These are phyloP conservation scores for Pyrenopolyporus hunteri DNA, from an alignment of 495 filamentous ascomycete species.

Conservation along the genomic window DNA sequence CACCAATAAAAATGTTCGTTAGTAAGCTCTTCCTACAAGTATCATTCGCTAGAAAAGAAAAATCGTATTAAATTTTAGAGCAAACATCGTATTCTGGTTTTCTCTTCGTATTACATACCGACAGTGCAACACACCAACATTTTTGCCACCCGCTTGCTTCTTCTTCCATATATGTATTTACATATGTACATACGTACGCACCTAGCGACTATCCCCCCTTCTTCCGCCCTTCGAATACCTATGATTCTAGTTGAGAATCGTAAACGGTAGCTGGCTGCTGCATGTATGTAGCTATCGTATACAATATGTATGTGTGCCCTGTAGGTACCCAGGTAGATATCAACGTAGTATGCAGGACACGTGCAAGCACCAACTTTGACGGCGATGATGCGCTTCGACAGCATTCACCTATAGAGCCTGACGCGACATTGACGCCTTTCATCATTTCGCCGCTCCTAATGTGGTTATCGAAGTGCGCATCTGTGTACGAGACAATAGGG, in stretches of 20 bases:
- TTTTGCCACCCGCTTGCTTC: conserved; percentile 1
- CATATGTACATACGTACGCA: not conserved
- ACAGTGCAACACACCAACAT: not conserved
- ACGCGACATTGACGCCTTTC: conserved; percentile 12
- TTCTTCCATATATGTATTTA: conserved; percentile 2
- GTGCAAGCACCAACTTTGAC: conserved; percentile 18
- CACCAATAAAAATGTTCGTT: too few relatives aligned
- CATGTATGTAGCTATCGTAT: not conserved
- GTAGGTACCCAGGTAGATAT: too few relatives aligned
- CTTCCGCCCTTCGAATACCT: conserved; percentile 19
- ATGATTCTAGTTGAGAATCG: conserved; percentile 10
- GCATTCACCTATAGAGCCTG: conserved; percentile 11
- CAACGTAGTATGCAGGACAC: conserved; percentile 26
- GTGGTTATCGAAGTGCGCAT: not conserved
- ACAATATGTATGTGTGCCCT: too few relatives aligned
- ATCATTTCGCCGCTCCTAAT: not conserved
- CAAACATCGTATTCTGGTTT: conserved; percentile 4
- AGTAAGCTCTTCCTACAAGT: too few relatives aligned
- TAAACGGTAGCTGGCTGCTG: conserved; percentile 12
- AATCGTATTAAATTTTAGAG: not conserved
- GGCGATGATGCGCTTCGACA: conserved; percentile 18
- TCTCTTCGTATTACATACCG: not conserved
- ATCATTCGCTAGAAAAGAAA: not conserved
- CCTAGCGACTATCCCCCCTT: too few relatives aligned
- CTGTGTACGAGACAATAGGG: not conserved